These are phyloP conservation scores for Teratosphaeria gauchensis DNA, from an alignment of 2,329 filamentous ascomycete genomes.

Conservation along the genomic window DNA sequence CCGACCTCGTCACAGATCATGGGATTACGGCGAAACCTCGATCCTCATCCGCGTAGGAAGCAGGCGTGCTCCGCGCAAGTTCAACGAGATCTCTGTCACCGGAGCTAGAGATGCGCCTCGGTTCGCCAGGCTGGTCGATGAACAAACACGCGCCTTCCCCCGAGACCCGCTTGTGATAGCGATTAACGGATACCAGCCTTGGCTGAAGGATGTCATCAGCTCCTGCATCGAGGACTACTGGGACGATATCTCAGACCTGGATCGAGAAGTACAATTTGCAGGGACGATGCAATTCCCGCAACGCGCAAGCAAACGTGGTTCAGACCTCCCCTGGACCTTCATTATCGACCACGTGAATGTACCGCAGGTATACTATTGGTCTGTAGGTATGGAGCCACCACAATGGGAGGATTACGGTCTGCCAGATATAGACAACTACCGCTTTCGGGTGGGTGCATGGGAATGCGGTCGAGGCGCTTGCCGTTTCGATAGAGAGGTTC, in stretches of 20 bases:
- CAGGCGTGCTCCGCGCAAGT: conserved; percentile 17
- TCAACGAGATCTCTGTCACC: conserved; percentile 19
- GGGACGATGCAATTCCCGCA: conserved; percentile 28
- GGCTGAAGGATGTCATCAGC: conserved; percentile 25
- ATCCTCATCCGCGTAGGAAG: conserved; percentile 25
- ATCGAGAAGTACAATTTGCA: conserved; percentile 26
- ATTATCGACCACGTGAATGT: conserved; percentile 30
- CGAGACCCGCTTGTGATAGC: conserved; percentile 25
- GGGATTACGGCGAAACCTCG: conserved; percentile 11
- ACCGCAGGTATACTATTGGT: conserved; percentile 30
- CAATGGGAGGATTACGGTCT: conserved; percentile 12
- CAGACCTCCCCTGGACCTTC: conserved; percentile 27
- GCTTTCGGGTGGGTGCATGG: conserved; percentile 28
- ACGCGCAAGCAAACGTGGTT: conserved; percentile 20
- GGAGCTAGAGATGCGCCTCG: conserved; percentile 19
- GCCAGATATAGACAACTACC: conserved; percentile 23
- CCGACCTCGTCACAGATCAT: conserved; percentile 15
- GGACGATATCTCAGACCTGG: conserved; percentile 24
- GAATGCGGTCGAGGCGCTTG: conserved; percentile 26
- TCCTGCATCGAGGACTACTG: conserved; percentile 26
- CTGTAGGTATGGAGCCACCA: conserved; percentile 23
- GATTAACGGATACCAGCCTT: conserved; percentile 26
- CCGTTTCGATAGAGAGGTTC: conserved; percentile 18
- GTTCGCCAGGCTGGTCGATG: conserved; percentile 23
- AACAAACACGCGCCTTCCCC: conserved; percentile 22